These are phyloP conservation scores for Cymbopogon flexuosus DNA, from an alignment of 202 grass and related monocot genomes.

Conservation along the genomic window DNA sequence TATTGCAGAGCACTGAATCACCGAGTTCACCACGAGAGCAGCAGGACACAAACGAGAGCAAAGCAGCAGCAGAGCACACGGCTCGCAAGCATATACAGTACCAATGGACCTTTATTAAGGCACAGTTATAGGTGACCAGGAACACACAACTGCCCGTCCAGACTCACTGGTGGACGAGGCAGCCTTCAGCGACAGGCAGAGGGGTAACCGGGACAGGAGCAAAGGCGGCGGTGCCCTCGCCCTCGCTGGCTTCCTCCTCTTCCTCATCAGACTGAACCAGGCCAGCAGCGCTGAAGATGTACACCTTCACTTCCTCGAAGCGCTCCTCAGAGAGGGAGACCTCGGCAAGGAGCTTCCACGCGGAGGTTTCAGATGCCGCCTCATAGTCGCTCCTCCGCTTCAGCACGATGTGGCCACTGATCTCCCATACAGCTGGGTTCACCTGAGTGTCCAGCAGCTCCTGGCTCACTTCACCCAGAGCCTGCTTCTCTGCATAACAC, in stretches of 20 bases:
- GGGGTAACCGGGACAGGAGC: conserved; percentile 2
- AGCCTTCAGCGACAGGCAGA: conserved; percentile 56
- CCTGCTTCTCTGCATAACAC: conserved; percentile 98
- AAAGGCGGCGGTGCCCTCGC: conserved; percentile 24
- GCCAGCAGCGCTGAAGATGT: conserved; percentile 69
- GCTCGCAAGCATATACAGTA: not conserved
- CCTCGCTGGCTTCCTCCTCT: conserved; percentile 35
- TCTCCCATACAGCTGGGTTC: conserved; percentile 97
- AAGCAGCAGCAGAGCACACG: conserved; percentile 17
- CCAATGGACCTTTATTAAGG: conserved; percentile 37
- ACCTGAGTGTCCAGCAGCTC: conserved; percentile 95
- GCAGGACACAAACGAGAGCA: conserved; percentile 14
- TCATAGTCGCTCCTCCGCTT: conserved; percentile 79
- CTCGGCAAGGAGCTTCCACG: conserved; percentile 76
- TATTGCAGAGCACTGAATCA: conserved; percentile 36
- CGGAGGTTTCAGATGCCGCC: conserved; percentile 73
- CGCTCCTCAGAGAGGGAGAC: conserved; percentile 89
- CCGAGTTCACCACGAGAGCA: conserved; percentile 1
- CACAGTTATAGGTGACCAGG: conserved; percentile 25
- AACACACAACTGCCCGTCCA: not conserved
- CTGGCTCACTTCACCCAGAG: conserved; percentile 80
- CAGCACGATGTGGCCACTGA: conserved; percentile 93
- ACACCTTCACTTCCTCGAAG: conserved; percentile 80
- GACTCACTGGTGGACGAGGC: conserved; percentile 68
- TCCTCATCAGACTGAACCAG: conserved; percentile 44